Conservation (phyloP, 2,329 filamentous ascomycete genomes). For the Zymoseptoria brevis region DNA sequence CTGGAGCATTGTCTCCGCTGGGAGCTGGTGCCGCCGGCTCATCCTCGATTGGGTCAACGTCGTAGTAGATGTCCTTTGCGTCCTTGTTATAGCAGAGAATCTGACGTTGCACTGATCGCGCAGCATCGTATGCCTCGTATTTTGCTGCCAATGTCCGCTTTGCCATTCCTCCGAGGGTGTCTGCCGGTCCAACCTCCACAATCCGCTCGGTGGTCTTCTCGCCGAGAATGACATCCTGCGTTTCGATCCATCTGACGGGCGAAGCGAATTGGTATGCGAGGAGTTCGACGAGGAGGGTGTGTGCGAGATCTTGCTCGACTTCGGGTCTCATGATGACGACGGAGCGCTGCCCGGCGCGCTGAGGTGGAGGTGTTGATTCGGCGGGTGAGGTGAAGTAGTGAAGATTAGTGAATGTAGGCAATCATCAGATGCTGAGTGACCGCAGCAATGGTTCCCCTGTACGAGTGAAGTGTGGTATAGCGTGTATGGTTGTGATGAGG, state of each 20-base stretch:
- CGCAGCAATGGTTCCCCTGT: slow-evolving; percentile 4
- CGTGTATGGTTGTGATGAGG: slow-evolving; percentile 2
- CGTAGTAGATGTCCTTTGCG: slow-evolving; percentile 98
- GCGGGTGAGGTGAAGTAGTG: slow-evolving; percentile 2
- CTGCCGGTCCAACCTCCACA: slow-evolving; percentile 92
- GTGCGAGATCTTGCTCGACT: slow-evolving; percentile 97
- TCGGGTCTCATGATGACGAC: slow-evolving; percentile 73
- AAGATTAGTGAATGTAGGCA: slow-evolving; percentile 15
- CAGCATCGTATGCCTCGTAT: slow-evolving; percentile 97
- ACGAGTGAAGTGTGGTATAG: background rate
- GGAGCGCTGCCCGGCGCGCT: slow-evolving; percentile 8
- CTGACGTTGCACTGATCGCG: slow-evolving; percentile 90
- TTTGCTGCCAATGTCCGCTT: slow-evolving; percentile 92
- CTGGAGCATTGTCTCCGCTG: slow-evolving; percentile 39
- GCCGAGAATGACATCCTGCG: slow-evolving; percentile 97
- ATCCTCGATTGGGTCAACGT: slow-evolving; percentile 89
- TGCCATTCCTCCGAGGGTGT: slow-evolving; percentile 96
- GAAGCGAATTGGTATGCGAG: slow-evolving; percentile 99
- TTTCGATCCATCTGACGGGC: slow-evolving; percentile 99
- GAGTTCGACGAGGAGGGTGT: slow-evolving; percentile 96
- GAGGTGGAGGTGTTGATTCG: slow-evolving; percentile 7
- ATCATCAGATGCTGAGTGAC: slow-evolving; percentile 6
- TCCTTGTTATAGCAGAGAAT: slow-evolving; percentile 99
- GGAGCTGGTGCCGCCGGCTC: slow-evolving; percentile 57
- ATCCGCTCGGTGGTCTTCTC: slow-evolving; percentile 95